Evolutionary conservation across 2,329 filamentous ascomycete species (phyloP), one percentile per base, ranked within the genome.

Genomic region (Helminthosporium solani): DNA sequence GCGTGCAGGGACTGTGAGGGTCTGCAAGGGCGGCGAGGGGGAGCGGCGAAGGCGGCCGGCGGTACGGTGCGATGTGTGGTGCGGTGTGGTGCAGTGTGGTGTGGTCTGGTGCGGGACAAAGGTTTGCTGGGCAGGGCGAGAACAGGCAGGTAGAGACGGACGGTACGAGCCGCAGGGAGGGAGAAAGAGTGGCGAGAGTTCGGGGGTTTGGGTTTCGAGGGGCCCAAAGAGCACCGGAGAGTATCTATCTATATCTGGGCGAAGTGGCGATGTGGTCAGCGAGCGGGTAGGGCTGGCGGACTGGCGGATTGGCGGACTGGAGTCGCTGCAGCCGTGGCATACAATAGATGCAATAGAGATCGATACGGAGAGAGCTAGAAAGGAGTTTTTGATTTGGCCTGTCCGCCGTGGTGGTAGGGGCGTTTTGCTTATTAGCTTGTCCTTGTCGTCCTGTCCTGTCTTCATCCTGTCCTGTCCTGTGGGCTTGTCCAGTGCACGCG

Each of bases 391-490:
- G 28, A 31, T 12, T 14, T 31, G 28, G 54, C 53, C 44, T 52
- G 51, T 50, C 46, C 52, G 51, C 51, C 46, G 47, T 49, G 46
- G 53, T 64, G 47, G 53, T 58, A 53, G 57, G 55, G 56, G 56
- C 56, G 28, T n/a, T n/a, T n/a, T n/a, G n/a, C n/a, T n/a, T n/a
- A n/a, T n/a, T 14, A 12, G 3, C 8, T 18, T 37, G 33, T 41
- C 39, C 21, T 30, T 42, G 40, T 42, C 28, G 31, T 43, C 42
- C 31, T 33, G 30, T 34, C n/a, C 19, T 20, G 12, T 14, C 28
- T 31, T 14, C 14, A 12, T 6, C 28, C 14, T 31, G 28, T 31
- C 6, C 28, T 31, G 28, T n/a, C 8, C 9, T n/a, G 14, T 31
- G 25, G 25, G 7, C 28, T 12, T 14, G 23, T 25, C 23, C 23